Base-by-base conservation (phyloP, 2,329 filamentous ascomycete species). In the Seiridium cupressi region DNA sequence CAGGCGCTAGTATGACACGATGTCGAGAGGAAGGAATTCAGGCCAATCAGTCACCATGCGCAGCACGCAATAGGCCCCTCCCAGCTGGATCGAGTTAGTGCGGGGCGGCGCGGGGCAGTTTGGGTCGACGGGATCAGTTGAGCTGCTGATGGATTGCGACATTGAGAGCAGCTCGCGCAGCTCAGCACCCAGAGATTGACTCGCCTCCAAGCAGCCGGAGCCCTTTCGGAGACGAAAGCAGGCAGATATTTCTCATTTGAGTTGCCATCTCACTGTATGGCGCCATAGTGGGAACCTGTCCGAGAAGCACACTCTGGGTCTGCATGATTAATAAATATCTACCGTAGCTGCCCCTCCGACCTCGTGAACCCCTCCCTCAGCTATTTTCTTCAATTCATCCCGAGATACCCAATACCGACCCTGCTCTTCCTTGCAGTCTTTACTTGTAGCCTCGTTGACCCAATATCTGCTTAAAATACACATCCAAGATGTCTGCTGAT, bases 11-110 rank as follows among this genome's bases (percentile, higher is more conserved):
- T 64, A 73, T 73, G 71, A 70, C 70, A 72, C 69, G 67, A 73
- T 72, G 62, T 62, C 62, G 66, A 62, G 56, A 51, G 58, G 42
- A 57, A 57, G 59, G 62, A 60, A 48, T 55, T 53, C 31, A 60
- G 64, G 63, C 72, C 72, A 74, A 74, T 74, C 58, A 70, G 11
- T 51, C 13, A 7, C 11, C 55, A 34, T 58, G 44, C 62, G 61
- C 70, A 74, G 67, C 71, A 74, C 73, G 73, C 71, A 69, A 75
- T 75, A 60, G 44, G 58, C 56, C 51, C 32, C 63, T 60, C 64
- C 61, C 48, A 55, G 66, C 59, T 53, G 18, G 68, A 68, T 55
- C 26, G 61, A 66, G 51, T 59, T 70, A 71, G 68, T 69, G 69
- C 68, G 69, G 67, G 69, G 70, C 36, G 63, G 53, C 57, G 57